Percentiles rank a stretch among this genome's conserved stretches.
Evolutionary conservation across 2,329 filamentous ascomycete species (phyloP).

Genomic region (Epichloe brachyelytri): DNA sequence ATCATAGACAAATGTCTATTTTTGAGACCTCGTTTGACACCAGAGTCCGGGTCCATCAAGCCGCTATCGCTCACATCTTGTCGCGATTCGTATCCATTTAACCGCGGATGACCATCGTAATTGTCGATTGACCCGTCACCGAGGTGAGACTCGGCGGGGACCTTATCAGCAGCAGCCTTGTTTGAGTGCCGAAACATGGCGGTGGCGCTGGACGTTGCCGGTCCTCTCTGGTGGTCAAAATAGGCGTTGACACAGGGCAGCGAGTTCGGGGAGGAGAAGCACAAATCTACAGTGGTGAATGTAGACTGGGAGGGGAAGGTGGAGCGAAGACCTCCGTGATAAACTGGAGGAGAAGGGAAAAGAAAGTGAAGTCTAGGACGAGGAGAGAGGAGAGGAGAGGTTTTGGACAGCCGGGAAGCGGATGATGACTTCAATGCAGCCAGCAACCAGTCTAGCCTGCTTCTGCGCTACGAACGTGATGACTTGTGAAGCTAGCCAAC

Average conservation of each 20-base stretch:
- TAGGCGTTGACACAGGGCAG: not conserved
- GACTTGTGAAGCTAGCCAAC: not conserved
- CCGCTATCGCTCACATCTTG: conserved; percentile 21
- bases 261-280: not conserved
- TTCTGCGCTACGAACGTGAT: not conserved
- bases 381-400: not conserved
- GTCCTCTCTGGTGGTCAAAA: not conserved
- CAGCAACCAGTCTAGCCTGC: not conserved
- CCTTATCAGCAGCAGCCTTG: not conserved
- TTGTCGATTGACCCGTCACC: conserved; percentile 10
- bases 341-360: not conserved
- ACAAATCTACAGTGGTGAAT: not conserved
- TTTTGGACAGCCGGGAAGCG: not conserved
- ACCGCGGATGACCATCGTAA: conserved; percentile 7
- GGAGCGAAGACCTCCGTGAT: not conserved
- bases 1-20: conserved; percentile 56
- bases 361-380: not conserved
- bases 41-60: conserved; percentile 44
- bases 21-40: conserved; percentile 57
- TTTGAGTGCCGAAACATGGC: conserved; percentile 2
- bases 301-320: not conserved
- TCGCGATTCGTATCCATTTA: conserved; percentile 7
- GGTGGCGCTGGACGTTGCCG: not conserved
- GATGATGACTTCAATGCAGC: not conserved
- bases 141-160: conserved; percentile 2